Percentiles rank a stretch among this genome's conserved stretches.
phyloP scores from a whole-genome alignment of 2,329 filamentous ascomycete genomes.

The Diplodia seriata region DNA sequence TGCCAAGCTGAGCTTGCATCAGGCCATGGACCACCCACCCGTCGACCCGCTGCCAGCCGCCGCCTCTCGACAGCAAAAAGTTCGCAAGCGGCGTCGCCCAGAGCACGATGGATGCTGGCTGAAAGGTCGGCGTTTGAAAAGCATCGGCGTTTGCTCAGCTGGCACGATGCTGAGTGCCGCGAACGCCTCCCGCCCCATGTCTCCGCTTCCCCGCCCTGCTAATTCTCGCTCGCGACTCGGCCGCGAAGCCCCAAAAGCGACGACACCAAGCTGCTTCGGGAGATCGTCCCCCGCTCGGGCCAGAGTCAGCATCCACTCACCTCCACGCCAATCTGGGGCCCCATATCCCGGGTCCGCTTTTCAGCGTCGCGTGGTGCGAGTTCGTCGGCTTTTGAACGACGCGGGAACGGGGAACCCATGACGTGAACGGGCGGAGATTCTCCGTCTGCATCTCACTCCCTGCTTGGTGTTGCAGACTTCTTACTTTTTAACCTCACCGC shows the following conservation, averaged over 20 bases:
- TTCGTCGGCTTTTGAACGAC: constrained; percentile 19
- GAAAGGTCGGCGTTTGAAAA: constrained; percentile 9
- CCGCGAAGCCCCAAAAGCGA: neutral
- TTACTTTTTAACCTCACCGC: constrained; percentile 21
- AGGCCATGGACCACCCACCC: neutral
- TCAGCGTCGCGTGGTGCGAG: constrained; percentile 20
- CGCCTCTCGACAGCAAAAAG: neutral
- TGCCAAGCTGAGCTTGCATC: constrained; percentile 24
- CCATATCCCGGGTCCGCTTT: constrained; percentile 24
- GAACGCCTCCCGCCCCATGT: constrained; percentile 1
- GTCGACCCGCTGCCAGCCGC: neutral
- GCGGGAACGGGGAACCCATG: constrained; percentile 13
- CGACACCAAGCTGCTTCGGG: constrained; percentile 13
- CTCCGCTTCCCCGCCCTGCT: constrained; percentile 22
- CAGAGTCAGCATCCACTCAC: constrained; percentile 3
- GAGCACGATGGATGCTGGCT: neutral
- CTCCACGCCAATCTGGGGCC: constrained; percentile 22
- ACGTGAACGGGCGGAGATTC: constrained; percentile 24
- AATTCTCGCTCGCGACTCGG: constrained; percentile 1
- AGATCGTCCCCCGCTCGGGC: constrained; percentile 18
- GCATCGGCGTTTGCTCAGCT: constrained; percentile 19
- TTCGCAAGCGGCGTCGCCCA: constrained; percentile 5
- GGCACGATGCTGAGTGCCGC: neutral
- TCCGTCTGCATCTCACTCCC: constrained; percentile 20
- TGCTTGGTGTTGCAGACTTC: constrained; percentile 14